A percentile compares a stretch with the other conserved stretches of the same genome.
Conservation (phyloP, 495 filamentous ascomycete species). For the Trichoderma parareesei region DNA sequence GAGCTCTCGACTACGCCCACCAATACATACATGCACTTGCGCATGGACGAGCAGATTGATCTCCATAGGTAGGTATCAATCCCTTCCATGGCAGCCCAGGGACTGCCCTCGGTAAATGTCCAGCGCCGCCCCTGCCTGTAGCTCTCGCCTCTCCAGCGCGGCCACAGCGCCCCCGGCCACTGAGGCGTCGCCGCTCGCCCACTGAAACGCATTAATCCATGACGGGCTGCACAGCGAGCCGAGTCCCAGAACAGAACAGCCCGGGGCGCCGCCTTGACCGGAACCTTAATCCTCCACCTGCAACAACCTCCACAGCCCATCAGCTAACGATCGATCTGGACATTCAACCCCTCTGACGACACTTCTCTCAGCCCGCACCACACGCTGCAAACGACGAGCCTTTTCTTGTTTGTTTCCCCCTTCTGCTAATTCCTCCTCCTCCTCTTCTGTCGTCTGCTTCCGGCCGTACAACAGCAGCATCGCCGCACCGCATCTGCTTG, state of each 20-base stretch:
- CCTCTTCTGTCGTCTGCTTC: background rate
- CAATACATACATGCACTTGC: too few species aligned
- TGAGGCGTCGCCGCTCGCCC: background rate
- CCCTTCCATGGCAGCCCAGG: background rate
- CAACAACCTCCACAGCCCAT: background rate
- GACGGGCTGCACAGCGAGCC: background rate
- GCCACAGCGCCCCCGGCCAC: background rate
- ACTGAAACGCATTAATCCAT: background rate
- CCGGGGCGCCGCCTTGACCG: background rate
- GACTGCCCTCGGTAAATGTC: too few species aligned
- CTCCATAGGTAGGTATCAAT: too few species aligned
- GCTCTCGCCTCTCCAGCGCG: background rate
- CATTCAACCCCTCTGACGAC: slow-evolving; percentile 7
- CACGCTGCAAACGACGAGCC: background rate
- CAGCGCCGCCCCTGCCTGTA: background rate
- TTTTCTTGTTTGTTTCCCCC: too few species aligned
- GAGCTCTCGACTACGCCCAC: too few species aligned
- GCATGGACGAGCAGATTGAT: too few species aligned
- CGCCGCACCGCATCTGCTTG: background rate
- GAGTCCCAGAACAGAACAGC: background rate
- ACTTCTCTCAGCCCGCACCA: slow-evolving; percentile 2
- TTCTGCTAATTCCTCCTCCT: too few species aligned
- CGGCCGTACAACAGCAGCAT: background rate
- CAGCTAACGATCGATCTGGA: background rate
- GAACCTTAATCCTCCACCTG: background rate